These are phyloP conservation scores for Acanthamoeba royreba DNA, from an alignment of 208 protist genomes.

Conservation along the genomic window DNA sequence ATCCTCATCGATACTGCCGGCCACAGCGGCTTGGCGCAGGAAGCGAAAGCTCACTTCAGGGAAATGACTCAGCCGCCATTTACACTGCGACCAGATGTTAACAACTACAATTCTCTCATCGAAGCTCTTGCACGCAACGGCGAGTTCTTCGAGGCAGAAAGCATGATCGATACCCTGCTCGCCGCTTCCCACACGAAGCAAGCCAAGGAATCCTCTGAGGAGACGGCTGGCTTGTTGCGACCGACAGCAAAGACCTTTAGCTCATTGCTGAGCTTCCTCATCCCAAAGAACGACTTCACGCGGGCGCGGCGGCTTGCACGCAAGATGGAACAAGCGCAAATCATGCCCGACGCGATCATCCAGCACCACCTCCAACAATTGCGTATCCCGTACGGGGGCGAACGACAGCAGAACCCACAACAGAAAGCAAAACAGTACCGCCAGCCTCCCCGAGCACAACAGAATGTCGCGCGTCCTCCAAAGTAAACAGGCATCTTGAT, in stretches of 20 bases:
- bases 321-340: background rate
- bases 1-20: background rate
- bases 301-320: background rate
- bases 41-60: background rate
- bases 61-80: background rate
- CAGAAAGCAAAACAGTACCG: too few relatives aligned
- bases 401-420: too few relatives aligned
- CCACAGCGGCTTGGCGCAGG: background rate
- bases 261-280: background rate
- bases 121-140: background rate
- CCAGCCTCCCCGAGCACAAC: too few relatives aligned
- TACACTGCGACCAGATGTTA: background rate
- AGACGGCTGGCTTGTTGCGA: background rate
- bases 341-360: background rate
- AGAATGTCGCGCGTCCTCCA: too few relatives aligned
- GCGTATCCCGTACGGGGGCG: too few relatives aligned
- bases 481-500: too few relatives aligned
- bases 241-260: background rate
- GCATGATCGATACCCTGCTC: background rate
- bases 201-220: background rate
- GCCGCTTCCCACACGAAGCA: background rate
- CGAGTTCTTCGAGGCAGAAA: background rate
- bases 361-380: background rate
- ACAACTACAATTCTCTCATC: conserved; percentile 19
- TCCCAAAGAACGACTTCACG: background rate